Conservation (phyloP, 257 asterid genomes). For the Vinca minor region DNA sequence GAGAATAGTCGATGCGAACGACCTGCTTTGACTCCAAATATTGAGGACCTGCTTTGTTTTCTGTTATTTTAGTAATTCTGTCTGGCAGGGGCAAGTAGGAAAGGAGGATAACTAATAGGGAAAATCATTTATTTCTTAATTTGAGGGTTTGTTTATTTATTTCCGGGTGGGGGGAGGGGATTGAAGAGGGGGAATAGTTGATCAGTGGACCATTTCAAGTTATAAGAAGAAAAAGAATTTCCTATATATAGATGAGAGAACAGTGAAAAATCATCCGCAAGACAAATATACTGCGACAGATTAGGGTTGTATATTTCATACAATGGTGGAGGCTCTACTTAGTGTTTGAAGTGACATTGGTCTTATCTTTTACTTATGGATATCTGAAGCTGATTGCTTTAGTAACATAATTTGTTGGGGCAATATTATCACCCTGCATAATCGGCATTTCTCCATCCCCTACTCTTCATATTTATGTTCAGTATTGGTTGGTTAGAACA, state of each 20-base stretch:
- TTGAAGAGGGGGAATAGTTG: neutral
- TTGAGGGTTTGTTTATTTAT: too few relatives aligned
- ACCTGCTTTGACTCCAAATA: neutral
- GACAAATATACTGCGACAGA: neutral
- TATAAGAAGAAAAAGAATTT: neutral
- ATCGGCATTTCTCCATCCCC: neutral
- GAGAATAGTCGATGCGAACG: neutral
- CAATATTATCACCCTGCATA: neutral
- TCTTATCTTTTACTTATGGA: neutral
- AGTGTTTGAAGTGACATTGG: neutral
- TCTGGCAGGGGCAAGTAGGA: neutral
- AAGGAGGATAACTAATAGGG: neutral
- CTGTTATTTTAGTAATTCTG: neutral
- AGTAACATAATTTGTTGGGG: neutral
- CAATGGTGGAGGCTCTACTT: neutral
- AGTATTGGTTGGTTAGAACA: neutral
- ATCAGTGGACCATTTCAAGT: neutral
- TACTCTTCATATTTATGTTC: neutral
- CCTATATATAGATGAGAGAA: neutral
- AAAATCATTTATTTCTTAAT: neutral
- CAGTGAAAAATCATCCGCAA: neutral
- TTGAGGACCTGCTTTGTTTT: neutral
- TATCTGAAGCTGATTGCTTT: neutral
- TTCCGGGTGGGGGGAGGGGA: too few relatives aligned
- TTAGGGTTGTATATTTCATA: neutral